Evolutionary conservation across 73 alveolate genomes (phyloP).

Genomic region (Loxodes magnus): DNA sequence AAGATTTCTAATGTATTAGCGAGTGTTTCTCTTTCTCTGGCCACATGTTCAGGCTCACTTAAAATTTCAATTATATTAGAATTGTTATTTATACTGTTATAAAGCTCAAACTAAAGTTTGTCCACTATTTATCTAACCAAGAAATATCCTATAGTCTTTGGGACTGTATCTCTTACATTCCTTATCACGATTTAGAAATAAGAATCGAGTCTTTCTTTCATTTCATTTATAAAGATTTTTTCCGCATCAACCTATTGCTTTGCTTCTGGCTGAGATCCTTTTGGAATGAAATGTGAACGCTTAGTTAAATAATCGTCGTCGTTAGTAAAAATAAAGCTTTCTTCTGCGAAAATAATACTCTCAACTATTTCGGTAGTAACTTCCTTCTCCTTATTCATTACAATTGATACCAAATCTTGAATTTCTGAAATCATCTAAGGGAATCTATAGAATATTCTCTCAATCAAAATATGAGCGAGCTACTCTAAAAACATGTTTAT

Average conservation of each 20-base stretch:
- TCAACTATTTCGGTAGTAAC: conserved; percentile 57
- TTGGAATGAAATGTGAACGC: neutral
- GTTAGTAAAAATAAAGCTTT: conserved; percentile 83
- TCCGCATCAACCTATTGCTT: conserved; percentile 49
- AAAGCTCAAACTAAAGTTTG: conserved; percentile 50
- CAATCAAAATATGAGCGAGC: conserved; percentile 35
- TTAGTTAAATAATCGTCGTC: conserved; percentile 34
- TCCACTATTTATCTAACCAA: conserved; percentile 79
- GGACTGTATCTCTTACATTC: conserved; percentile 85
- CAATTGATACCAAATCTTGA: conserved; percentile 51
- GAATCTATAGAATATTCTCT: conserved; percentile 54
- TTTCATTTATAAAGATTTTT: conserved; percentile 58
- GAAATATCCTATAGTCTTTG: conserved; percentile 94
- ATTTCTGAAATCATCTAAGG: conserved; percentile 52
- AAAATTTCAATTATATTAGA: conserved; percentile 21
- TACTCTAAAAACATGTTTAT: conserved; percentile 41
- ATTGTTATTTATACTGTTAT: conserved; percentile 41
- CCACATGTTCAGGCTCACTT: conserved; percentile 57
- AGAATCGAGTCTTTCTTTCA: conserved; percentile 66
- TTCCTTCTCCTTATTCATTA: conserved; percentile 51
- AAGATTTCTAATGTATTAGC: conserved; percentile 37
- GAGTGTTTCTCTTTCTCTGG: conserved; percentile 69
- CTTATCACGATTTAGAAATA: conserved; percentile 79
- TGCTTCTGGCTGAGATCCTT: conserved; percentile 15
- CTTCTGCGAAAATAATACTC: conserved; percentile 68